Evolutionary conservation across 1,284 basidiomycete genomes (phyloP).

Genomic region (Papiliotrema laurentii): DNA sequence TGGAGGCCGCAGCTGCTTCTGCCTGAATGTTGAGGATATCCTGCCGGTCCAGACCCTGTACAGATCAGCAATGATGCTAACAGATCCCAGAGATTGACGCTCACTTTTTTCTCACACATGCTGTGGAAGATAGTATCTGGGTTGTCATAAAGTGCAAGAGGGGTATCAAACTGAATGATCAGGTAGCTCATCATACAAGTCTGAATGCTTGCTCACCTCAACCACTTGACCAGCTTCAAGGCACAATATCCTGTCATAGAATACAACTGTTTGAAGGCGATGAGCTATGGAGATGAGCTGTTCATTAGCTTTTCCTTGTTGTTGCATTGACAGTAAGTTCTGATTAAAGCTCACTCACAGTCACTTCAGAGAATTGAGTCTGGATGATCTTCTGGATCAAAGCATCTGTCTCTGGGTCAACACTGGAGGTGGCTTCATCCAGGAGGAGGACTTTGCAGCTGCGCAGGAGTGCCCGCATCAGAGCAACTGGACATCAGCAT

Average conservation of each 20-base stretch:
- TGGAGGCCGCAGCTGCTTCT: too few species aligned
- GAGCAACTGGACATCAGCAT: constrained; percentile 50
- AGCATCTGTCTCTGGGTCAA: constrained; percentile 74
- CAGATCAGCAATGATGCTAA: too few species aligned
- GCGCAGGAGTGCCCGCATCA: constrained; percentile 66
- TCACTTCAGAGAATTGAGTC: constrained; percentile 56
- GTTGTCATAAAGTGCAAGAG: constrained; percentile 40
- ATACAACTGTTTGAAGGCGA: constrained; percentile 67
- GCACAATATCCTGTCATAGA: constrained; percentile 46
- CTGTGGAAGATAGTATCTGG: constrained; percentile 29
- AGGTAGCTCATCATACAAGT: background rate
- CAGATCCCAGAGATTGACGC: too few species aligned
- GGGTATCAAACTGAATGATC: constrained; percentile 36
- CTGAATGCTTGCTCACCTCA: constrained; percentile 16
- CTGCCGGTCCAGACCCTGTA: too few species aligned
- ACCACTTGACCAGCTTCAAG: constrained; percentile 37
- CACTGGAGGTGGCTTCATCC: constrained; percentile 53
- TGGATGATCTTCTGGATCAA: constrained; percentile 70
- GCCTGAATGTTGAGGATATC: too few species aligned
- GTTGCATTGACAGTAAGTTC: too few species aligned
- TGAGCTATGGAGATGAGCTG: constrained; percentile 66
- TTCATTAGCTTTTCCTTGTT: constrained; percentile 46
- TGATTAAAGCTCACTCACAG: background rate
- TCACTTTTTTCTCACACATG: too few species aligned
- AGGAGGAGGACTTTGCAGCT: constrained; percentile 64